phyloP scores from a whole-genome alignment of 23 red algal genomes.

The Gracilaria domingensis region DNA sequence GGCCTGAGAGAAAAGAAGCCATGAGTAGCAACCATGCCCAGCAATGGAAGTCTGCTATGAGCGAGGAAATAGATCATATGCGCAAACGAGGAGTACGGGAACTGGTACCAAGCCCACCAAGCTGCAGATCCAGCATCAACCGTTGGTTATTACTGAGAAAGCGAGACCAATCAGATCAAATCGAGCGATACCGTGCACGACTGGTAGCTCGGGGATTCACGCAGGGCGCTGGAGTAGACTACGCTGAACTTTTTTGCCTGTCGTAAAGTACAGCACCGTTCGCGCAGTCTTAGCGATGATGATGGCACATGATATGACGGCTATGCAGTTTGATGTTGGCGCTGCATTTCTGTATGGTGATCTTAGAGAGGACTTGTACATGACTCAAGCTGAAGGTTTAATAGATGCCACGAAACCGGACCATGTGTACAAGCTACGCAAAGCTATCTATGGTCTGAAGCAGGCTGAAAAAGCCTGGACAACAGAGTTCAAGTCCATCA shows the following conservation, averaged over 20 bases:
- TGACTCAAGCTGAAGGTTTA: not conserved
- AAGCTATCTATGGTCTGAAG: too few species aligned
- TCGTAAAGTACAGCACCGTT: not conserved
- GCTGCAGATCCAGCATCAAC: not conserved
- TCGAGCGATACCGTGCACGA: not conserved
- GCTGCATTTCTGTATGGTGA: slow-evolving; percentile 56
- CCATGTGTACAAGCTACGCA: too few species aligned
- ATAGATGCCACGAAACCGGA: too few species aligned
- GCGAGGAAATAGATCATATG: not conserved
- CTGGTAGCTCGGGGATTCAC: slow-evolving; percentile 29
- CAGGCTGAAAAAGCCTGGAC: too few species aligned
- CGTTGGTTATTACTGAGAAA: not conserved
- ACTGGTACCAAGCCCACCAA: not conserved
- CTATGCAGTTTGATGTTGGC: slow-evolving; percentile 13
- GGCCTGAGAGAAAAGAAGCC: too few species aligned
- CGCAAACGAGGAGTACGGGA: not conserved
- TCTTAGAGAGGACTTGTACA: slow-evolving; percentile 36
- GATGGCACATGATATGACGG: not conserved
- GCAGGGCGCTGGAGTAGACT: slow-evolving; percentile 28
- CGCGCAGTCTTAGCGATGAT: not conserved
- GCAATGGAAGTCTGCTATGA: not conserved
- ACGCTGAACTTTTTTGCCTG: slow-evolving; percentile 38
- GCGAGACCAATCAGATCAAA: not conserved
- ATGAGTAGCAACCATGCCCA: too few species aligned
- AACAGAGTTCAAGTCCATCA: too few species aligned